phyloP scores from a whole-genome alignment of 108 stramenopile genomes.

The Cyclotella kingstonii region DNA sequence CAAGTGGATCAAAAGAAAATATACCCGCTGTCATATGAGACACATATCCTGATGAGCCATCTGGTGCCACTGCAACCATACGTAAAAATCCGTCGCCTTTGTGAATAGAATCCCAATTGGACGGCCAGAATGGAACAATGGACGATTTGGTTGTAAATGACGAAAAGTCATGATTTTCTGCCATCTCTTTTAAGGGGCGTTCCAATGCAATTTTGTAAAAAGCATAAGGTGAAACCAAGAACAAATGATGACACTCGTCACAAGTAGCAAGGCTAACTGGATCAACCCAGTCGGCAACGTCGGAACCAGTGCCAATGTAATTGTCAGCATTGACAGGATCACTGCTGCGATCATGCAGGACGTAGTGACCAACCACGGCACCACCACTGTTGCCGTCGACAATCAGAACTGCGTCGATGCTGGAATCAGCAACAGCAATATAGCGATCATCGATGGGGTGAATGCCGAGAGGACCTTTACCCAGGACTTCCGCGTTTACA shows the following conservation, averaged over 20 bases:
- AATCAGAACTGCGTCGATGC: slow-evolving; percentile 43
- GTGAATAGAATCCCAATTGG: slow-evolving; percentile 13
- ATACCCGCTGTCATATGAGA: slow-evolving; percentile 27
- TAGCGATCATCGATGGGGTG: slow-evolving; percentile 40
- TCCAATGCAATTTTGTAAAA: slow-evolving; percentile 28
- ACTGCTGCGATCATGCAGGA: slow-evolving; percentile 17
- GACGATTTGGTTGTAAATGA: slow-evolving; percentile 18
- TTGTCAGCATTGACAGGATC: slow-evolving; percentile 22
- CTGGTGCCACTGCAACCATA: slow-evolving; percentile 19
- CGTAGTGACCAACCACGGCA: slow-evolving; percentile 38
- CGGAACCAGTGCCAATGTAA: slow-evolving; percentile 4
- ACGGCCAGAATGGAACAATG: slow-evolving; percentile 19
- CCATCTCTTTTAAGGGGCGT: slow-evolving; percentile 27
- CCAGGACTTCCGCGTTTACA: slow-evolving; percentile 1
- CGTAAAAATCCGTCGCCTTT: slow-evolving; percentile 24
- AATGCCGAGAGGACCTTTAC: slow-evolving; percentile 36
- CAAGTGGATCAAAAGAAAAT: slow-evolving; percentile 33
- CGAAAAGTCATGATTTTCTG: slow-evolving; percentile 28
- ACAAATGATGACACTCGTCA: slow-evolving; percentile 25
- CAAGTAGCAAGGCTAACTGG: slow-evolving; percentile 33
- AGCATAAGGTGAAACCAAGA: slow-evolving; percentile 14
- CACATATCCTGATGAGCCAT: slow-evolving; percentile 38
- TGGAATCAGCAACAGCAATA: slow-evolving; percentile 39
- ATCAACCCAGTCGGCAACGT: slow-evolving; percentile 20
- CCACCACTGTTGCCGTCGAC: slow-evolving; percentile 36